A percentile compares a stretch with the other conserved stretches of the same genome.
Evolutionary conservation across 345 rosid species (phyloP).

Genomic region (Carallia brachiata): DNA sequence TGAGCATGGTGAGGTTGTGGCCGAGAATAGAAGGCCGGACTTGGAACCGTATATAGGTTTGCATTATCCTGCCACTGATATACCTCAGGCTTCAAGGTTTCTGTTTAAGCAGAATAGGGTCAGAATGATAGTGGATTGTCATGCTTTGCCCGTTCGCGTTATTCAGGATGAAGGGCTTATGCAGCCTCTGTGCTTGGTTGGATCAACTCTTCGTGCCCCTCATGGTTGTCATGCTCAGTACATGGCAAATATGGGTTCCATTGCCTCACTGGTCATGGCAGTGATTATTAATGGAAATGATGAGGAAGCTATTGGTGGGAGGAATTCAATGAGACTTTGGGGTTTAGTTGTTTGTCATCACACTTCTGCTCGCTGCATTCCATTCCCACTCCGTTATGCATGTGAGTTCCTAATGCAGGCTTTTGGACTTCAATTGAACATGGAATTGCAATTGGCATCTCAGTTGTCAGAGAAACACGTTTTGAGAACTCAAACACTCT

Average conservation of each 20-base stretch:
- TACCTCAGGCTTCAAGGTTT: constrained; percentile 95
- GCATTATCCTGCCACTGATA: constrained; percentile 97
- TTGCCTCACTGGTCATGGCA: constrained; percentile 86
- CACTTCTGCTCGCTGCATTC: constrained; percentile 83
- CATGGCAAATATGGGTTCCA: constrained; percentile 95
- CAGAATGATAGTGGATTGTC: constrained; percentile 94
- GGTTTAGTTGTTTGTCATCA: constrained; percentile 99
- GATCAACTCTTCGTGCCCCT: constrained; percentile 95
- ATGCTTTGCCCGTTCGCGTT: constrained; percentile 55
- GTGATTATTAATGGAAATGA: constrained; percentile 85
- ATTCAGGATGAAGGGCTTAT: constrained; percentile 71
- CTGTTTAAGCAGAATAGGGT: constrained; percentile 94
- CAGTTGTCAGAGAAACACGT: constrained; percentile 88
- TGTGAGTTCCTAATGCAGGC: constrained; percentile 99
- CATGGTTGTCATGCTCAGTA: constrained; percentile 97
- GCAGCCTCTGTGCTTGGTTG: constrained; percentile 93
- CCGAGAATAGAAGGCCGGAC: constrained; percentile 76
- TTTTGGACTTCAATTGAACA: constrained; percentile 90
- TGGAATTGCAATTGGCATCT: constrained; percentile 93
- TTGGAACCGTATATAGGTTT: constrained; percentile 89
- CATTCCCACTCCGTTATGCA: constrained; percentile 91
- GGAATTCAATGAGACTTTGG: constrained; percentile 84
- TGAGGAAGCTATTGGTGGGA: constrained; percentile 65
- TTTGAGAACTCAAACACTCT: constrained; percentile 84
- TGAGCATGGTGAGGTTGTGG: constrained; percentile 99